Base-by-base conservation (phyloP, 192 early-diverging fungal species). In the Coemansia sp. region DNA sequence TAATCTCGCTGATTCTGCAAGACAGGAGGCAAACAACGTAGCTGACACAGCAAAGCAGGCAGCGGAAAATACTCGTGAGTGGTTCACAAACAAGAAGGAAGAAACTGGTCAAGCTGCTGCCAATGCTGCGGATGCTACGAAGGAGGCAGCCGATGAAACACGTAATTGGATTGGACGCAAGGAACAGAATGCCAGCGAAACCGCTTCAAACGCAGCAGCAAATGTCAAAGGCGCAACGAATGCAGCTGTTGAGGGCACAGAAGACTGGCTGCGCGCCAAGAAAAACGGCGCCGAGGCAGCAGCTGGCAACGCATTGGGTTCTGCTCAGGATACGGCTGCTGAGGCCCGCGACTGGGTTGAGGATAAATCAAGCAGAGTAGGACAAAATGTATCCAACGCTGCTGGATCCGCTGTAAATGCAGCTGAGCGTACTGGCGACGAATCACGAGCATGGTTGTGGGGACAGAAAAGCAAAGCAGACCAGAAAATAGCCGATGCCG, bases 361-460 rank as follows among this genome's bases (percentile, higher is more conserved):
- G 19, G 24, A 36, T 23, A 32, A 25, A 42, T 31, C 17, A 23
- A 56, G 30, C 30, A 33, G 63, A 27, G 11, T 30, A 8, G 24
- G 39, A 1, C 39, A 29, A 6, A 5, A 23, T 23, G 64, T 51
- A 3, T 9, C 9, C 39, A 39, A 50, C 25, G 20, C 24, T 3
- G 59, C 59, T 23, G 24, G 25, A 0, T 19, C 54, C 0, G 23
- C 33, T 20, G 6, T 54, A 22, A 32, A 60, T 20, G 32, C 61
- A 4, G 51, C 32, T 22, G 54, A 33, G 10, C 54, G 54, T 19
- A 50, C 64, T 4, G 52, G 20, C 67, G 67, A 69, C n/a, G 36
- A 36, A n/a, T 61, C 75, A 7, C 51, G 58, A 17, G 39, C 69
- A 22, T 76, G 68, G 68, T 11, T 61, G 39, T 63, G 61, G 58